Evolutionary conservation across 2,329 filamentous ascomycete genomes (phyloP), one percentile per base, ranked within the genome.

Genomic region (Ciborinia camelliae): DNA sequence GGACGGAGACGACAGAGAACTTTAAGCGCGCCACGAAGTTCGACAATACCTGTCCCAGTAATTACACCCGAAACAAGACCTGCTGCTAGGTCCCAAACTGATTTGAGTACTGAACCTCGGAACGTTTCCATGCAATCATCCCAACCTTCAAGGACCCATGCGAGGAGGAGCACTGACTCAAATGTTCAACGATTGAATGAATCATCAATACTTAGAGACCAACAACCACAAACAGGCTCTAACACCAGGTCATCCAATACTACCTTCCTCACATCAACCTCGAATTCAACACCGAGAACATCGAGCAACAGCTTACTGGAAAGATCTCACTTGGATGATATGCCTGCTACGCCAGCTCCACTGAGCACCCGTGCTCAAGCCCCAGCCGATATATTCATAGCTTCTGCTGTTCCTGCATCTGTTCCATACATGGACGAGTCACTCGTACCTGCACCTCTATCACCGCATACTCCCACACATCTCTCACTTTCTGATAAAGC

Each of bases 61-160:
- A 74, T 79, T 48, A 72, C 79, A 35, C 78, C 65, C 12, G 65
- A 82, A 15, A 73, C 78, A 32, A 78, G 81, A 60, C 81, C 82
- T 50, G 82, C 84, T 15, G 80, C 84, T 28, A 82, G 84, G 28
- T 91, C 90, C 23, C 84, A 87, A 54, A 89, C 85, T 2, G 89
- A 92, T 72, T 77, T 92, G 10, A 76, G 77, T 2, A 67, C 80
- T 6, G 79, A 80, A 50, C 75, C 81, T 65, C 68, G 67, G 30
- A 71, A 72, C 62, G 62, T 67, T 30, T 65, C 69, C 41, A 50
- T 67, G 12, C 37, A 65, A 58, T 37, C 57, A 37, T 26, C 47
- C 28, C 52, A 60, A 23, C 45, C 62, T 61, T 59, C 59, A 18
- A 71, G 72, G n/a, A 69, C 73, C 26, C 62, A 62, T 45, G 64